These are phyloP conservation scores for Leishmania tropica DNA, from an alignment of 208 protist species.

Conservation along the genomic window DNA sequence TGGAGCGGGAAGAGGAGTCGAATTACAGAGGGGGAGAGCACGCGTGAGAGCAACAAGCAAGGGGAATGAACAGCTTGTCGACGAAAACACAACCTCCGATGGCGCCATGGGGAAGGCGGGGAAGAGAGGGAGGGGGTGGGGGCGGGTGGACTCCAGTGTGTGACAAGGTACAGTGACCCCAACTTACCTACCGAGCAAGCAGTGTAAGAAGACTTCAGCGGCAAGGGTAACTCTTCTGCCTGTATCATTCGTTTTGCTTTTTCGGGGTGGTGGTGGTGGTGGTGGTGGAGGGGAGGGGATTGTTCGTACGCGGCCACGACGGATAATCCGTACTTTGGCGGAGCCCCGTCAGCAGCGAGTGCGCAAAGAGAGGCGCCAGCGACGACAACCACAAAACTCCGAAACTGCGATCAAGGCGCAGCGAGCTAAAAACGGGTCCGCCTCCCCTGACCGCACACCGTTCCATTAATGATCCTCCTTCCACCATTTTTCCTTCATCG, in stretches of 20 bases:
- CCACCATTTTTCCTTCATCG: not conserved
- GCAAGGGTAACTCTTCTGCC: not conserved
- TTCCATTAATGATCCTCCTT: not conserved
- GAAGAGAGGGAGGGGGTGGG: too few species aligned
- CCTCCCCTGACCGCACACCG: not conserved
- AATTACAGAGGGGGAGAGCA: not conserved
- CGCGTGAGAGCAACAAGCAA: constrained; percentile 8
- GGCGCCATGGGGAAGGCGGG: not conserved
- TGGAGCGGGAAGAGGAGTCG: not conserved
- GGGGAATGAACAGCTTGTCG: not conserved
- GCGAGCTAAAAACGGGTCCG: not conserved
- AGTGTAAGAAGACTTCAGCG: not conserved
- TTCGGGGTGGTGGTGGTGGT: not conserved
- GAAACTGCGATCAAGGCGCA: not conserved
- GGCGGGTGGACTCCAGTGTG: not conserved
- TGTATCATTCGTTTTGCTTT: not conserved
- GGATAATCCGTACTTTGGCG: not conserved
- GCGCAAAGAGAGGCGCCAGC: not conserved
- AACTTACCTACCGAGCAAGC: too few species aligned
- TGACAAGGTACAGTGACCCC: not conserved
- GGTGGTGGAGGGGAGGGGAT: too few species aligned
- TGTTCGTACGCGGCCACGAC: not conserved
- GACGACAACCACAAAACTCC: too few species aligned
- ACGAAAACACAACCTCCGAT: not conserved
- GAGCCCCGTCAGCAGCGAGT: not conserved